Evolutionary conservation across 768 basidiomycete genomes (phyloP), one percentile per base, ranked within the genome.

Genomic region (Termitomyces sp.): DNA sequence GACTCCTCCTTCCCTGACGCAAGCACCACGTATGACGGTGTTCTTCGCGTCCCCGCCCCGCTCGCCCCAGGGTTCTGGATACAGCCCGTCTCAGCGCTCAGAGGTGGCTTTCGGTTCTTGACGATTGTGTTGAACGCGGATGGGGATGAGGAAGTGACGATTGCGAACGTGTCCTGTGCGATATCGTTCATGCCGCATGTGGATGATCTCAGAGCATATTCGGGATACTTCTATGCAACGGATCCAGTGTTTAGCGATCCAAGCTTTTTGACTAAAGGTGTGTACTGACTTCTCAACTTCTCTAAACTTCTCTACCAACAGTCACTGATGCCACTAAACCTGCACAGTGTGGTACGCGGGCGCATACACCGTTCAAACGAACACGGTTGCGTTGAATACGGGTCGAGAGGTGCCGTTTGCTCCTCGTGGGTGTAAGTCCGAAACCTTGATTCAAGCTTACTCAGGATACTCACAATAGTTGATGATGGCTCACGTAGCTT

Each of bases 291-390:
- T 25, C 25, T 25, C 25, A 25, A 25, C 25, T 25, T 25, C 25
- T 25, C 25, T 1, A 25, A 25, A 25, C 25, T 25, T 25, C 25
- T 25, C 25, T 1, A 25, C 25, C 25, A 25, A 25, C 25, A 25
- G 25, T 25, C 25, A 1, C 25, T 25, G 25, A 25, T 42, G 40
- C 40, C 17, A 15, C 15, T 7, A 14, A 42, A 42, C 40, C 17
- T 47, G 8, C 32, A 3, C 48, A 81, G 79, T 84, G 3, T 85
- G 85, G 84, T 85, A 84, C 66, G 77, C 83, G 0, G 85, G 84
- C 5, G 84, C 83, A 3, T 86, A 86, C 65, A 86, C 85, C 0
- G 82, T 85, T 3, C 84, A 85, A 64, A 84, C 83, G 2, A 82
- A 83, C 61, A 84, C 81, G 0, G 80, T 84, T 0, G 71, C 83